Conservation (phyloP, 164 flowering plant genomes). For the Umbilicus rupestris region DNA sequence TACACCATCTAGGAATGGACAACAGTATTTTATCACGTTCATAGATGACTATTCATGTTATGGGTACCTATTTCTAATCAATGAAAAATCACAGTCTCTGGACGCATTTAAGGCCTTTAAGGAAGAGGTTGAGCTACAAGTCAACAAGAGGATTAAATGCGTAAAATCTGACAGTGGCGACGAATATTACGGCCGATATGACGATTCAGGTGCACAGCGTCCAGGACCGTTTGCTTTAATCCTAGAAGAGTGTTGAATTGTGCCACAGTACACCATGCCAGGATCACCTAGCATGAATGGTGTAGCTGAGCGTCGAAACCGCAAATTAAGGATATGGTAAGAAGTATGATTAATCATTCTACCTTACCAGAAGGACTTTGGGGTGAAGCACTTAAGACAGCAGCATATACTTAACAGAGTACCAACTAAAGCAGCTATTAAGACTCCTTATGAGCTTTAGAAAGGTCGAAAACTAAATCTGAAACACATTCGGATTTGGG, state of each 20-base stretch:
- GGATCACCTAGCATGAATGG: not conserved
- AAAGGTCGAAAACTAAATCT: no score
- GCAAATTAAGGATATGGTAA: constrained; percentile 3
- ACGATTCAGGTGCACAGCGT: not conserved
- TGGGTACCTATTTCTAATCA: not conserved
- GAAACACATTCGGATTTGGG: no score
- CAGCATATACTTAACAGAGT: not conserved
- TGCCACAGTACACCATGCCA: not conserved
- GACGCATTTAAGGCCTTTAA: not conserved
- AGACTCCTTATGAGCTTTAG: not conserved
- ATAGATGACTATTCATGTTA: not conserved
- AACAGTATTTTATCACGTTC: not conserved
- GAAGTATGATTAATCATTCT: not conserved
- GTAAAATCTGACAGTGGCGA: not conserved
- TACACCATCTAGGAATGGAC: constrained; percentile 1
- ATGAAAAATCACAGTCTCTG: not conserved
- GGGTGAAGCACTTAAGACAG: no score
- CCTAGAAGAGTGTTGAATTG: not conserved
- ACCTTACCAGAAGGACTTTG: no score
- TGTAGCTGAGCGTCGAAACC: no score
- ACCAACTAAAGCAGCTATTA: not conserved
- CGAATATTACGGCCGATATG: not conserved
- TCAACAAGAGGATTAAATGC: not conserved
- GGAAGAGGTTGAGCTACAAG: not conserved
- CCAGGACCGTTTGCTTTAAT: not conserved